Base-by-base conservation (phyloP, 768 basidiomycete species). In the Tulasnella sp. region DNA sequence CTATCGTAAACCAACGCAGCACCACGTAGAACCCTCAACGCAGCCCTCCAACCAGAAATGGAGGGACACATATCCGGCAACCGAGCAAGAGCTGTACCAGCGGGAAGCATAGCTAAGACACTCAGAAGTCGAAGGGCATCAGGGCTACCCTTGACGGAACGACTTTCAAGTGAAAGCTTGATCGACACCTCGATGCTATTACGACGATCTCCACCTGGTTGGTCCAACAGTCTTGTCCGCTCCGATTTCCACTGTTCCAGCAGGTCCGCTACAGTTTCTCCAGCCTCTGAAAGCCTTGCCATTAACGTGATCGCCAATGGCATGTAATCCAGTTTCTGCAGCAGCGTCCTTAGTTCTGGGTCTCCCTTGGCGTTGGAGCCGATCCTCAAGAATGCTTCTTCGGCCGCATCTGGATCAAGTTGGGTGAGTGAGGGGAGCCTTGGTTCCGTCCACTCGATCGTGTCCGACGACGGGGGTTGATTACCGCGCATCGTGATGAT, bases 401-500 rank as follows among this genome's bases (percentile, higher is more conserved):
- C 19, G 6, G 22, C 56, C 33, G 19, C 58, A 58, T 5, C 61
- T 57, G 39, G 4, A 16, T 12, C 16, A 2, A 57, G 34, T 8
- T 22, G 31, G 19, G 4, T 15, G 10, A 57, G 19, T 6, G n/a
- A 25, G 5, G 19, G 35, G 27, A 40, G 6, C n/a, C 10, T 10
- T 4, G 41, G 28, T 39, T 10, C 19, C 9, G 37, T 25, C 56
- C 56, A 57, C 5, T 29, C 27, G n/a, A 40, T n/a, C 5, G n/a
- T n/a, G n/a, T 12, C 25, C 27, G 32, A 10, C 33, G 6, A 51
- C 41, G 19, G 39, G 19, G 39, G 39, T 6, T 10, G 6, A n/a
- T 40, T n/a, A 6, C 19, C 19, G 10, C 67, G 58, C 60, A 70
- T 66, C 10, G 68, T 70, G 15, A 66, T 37, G 24, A 69, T 47